Conservation (phyloP, 495 filamentous ascomycete genomes). For the Glarea lozoyensis region DNA sequence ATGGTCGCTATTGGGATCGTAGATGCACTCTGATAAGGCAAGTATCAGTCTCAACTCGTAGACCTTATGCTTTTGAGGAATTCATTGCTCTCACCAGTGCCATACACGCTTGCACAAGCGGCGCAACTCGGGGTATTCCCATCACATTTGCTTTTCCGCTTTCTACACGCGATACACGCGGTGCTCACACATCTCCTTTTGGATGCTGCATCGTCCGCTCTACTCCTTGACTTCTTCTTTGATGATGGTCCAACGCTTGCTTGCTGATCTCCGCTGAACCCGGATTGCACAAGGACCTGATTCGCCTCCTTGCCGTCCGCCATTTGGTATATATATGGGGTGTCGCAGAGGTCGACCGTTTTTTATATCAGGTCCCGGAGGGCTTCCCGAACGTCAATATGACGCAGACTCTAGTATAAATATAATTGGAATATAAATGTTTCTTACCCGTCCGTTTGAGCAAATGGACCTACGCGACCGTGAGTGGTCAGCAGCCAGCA, state of each 20-base stretch:
- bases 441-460: no score
- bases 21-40: constrained; percentile 55
- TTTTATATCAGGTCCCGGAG: no score
- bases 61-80: not conserved
- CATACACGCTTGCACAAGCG: constrained; percentile 90
- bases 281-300: not conserved
- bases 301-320: constrained; percentile 4
- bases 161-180: constrained; percentile 87
- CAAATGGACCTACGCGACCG: no score
- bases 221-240: constrained; percentile 43
- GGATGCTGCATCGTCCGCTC: constrained; percentile 37
- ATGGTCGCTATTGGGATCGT: constrained; percentile 94
- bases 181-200: constrained; percentile 91
- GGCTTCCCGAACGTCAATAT: no score
- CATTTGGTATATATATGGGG: not conserved
- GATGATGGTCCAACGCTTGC: constrained; percentile 1
- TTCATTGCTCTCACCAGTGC: constrained; percentile 41
- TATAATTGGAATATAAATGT: no score
- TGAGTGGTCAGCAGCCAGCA: no score
- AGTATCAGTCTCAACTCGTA: not conserved
- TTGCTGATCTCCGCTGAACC: not conserved
- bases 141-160: constrained; percentile 91
- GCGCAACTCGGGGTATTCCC: constrained; percentile 88
- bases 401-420: no score
- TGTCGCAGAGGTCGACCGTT: not conserved